A percentile compares a stretch with the other conserved stretches of the same genome.
Evolutionary conservation across 805 yeast genomes (phyloP).

Genomic region (Kluyveromyces wickerhamii): DNA sequence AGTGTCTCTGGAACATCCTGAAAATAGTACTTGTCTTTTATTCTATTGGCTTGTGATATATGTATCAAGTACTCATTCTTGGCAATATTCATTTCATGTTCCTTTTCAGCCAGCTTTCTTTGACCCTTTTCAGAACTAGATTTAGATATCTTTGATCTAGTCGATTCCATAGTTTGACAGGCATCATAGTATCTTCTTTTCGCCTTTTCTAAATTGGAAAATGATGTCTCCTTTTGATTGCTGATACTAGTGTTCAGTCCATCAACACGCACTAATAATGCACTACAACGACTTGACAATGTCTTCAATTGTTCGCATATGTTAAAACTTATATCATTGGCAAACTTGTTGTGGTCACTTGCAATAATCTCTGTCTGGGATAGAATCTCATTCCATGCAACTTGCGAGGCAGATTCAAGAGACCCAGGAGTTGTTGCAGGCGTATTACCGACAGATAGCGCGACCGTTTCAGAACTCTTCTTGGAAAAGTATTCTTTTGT

Average conservation of each 20-base stretch:
- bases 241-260: conserved; percentile 52
- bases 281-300: conserved; percentile 45
- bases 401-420: conserved; percentile 76
- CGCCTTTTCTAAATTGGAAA: conserved; percentile 27
- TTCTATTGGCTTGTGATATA: conserved; percentile 77
- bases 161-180: conserved; percentile 73
- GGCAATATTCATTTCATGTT: conserved; percentile 76
- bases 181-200: conserved; percentile 74
- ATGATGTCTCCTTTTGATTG: conserved; percentile 31
- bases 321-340: conserved; percentile 50
- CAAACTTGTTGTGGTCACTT: conserved; percentile 51
- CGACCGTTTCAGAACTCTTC: conserved; percentile 61
- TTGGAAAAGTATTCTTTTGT: conserved; percentile 64
- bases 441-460: conserved; percentile 78
- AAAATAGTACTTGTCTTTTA: conserved; percentile 86
- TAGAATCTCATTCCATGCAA: conserved; percentile 84
- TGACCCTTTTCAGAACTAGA: conserved; percentile 42
- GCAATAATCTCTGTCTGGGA: conserved; percentile 77
- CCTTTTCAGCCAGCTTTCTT: conserved; percentile 49
- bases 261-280: conserved; percentile 47
- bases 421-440: conserved; percentile 95
- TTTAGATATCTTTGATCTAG: conserved; percentile 67
- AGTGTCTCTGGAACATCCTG: conserved; percentile 90
- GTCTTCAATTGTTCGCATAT: conserved; percentile 54
- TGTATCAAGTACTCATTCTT: conserved; percentile 78